Conservation (phyloP, 108 stramenopile genomes). For the Fistulifera solaris region DNA sequence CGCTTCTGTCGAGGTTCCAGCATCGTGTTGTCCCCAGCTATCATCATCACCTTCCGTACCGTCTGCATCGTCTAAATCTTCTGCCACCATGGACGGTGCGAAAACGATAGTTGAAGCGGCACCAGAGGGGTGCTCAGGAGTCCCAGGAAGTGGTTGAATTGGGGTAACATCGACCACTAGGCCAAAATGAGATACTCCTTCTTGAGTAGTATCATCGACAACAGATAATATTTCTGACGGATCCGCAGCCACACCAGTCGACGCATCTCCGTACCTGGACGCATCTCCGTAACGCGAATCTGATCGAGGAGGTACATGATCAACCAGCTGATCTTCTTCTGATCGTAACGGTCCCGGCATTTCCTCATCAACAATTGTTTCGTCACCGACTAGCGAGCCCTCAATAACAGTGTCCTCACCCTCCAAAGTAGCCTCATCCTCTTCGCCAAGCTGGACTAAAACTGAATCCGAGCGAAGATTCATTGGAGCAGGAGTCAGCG, state of each 20-base stretch:
- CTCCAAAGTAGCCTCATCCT: slow-evolving; percentile 17
- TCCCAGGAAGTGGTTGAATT: neutral
- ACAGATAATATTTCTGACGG: slow-evolving; percentile 37
- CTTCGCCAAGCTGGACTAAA: slow-evolving; percentile 8
- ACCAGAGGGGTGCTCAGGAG: slow-evolving; percentile 8
- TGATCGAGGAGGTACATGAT: slow-evolving; percentile 31
- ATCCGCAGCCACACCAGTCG: slow-evolving; percentile 32
- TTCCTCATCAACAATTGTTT: slow-evolving; percentile 28
- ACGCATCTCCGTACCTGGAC: slow-evolving; percentile 23
- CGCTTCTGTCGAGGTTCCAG: slow-evolving; percentile 13
- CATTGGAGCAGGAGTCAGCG: slow-evolving; percentile 9
- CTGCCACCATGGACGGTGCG: slow-evolving; percentile 27
- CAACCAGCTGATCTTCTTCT: slow-evolving; percentile 27
- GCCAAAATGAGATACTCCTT: slow-evolving; percentile 25
- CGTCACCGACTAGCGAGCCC: slow-evolving; percentile 15
- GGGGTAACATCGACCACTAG: slow-evolving; percentile 34
- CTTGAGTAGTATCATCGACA: slow-evolving; percentile 32
- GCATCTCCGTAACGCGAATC: slow-evolving; percentile 11
- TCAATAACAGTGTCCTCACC: slow-evolving; percentile 20
- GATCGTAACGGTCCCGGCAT: slow-evolving; percentile 16
- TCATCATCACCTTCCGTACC: slow-evolving; percentile 18
- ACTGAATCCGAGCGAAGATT: slow-evolving; percentile 20
- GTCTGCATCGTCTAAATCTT: slow-evolving; percentile 28
- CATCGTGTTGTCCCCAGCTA: slow-evolving; percentile 15
- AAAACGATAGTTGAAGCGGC: slow-evolving; percentile 36